Conservation (phyloP, 768 basidiomycete genomes). For the Kwoniella sp. region DNA sequence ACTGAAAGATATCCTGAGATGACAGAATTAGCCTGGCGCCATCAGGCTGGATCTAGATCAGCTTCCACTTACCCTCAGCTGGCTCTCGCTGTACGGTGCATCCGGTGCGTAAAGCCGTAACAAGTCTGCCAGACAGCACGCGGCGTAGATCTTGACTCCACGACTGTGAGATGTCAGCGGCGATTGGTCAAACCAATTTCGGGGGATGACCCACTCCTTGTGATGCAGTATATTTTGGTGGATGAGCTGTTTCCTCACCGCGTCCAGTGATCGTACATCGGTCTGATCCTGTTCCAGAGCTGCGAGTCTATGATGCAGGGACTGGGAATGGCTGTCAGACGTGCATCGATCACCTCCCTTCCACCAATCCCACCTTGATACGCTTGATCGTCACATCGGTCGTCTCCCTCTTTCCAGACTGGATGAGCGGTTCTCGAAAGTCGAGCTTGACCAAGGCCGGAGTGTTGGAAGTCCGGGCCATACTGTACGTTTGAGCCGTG, state of each 20-base stretch:
- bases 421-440: slow-evolving; percentile 77
- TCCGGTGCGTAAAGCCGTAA: slow-evolving; percentile 92
- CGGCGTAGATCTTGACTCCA: slow-evolving; percentile 90
- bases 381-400: slow-evolving; percentile 83
- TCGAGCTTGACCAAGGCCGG: slow-evolving; percentile 43
- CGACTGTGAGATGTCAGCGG: slow-evolving; percentile 50
- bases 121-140: slow-evolving; percentile 90
- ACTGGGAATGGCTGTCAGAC: slow-evolving; percentile 29
- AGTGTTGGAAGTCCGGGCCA: slow-evolving; percentile 1
- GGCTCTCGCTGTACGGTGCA: slow-evolving; percentile 83
- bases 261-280: slow-evolving; percentile 66
- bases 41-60: not conserved
- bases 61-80: slow-evolving; percentile 56
- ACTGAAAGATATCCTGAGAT: slow-evolving; percentile 90
- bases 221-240: slow-evolving; percentile 76
- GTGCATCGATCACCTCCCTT: no score
- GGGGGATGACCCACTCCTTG: no score
- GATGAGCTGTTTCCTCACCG: slow-evolving; percentile 73
- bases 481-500: not conserved
- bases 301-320: slow-evolving; percentile 57
- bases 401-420: slow-evolving; percentile 60
- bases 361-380: slow-evolving; percentile 59
- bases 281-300: slow-evolving; percentile 81
- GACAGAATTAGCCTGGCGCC: not conserved
- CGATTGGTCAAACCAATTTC: no score